phyloP scores from a whole-genome alignment of 768 basidiomycete species.

The Hericium erinaceus region DNA sequence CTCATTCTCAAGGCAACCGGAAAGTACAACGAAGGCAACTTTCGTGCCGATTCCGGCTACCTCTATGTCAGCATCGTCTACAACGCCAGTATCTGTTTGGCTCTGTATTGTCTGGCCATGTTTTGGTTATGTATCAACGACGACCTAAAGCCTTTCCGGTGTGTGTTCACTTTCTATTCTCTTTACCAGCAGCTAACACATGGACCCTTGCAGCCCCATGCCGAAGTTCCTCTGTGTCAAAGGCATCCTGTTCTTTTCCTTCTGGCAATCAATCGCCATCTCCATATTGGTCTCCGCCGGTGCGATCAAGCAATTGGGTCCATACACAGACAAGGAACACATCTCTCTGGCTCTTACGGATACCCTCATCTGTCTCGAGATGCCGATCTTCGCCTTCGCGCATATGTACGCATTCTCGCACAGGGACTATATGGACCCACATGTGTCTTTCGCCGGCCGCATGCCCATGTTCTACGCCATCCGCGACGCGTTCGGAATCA shows the following conservation, averaged over 20 bases:
- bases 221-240: conserved; percentile 99
- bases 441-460: conserved; percentile 64
- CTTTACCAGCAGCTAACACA: not conserved
- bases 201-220: conserved; percentile 48
- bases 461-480: conserved; percentile 85
- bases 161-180: conserved; percentile 15
- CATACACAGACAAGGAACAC: conserved; percentile 80
- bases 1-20: conserved; percentile 79
- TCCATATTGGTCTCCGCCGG: conserved; percentile 83
- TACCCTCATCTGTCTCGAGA: conserved; percentile 88
- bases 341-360: conserved; percentile 89
- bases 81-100: conserved; percentile 72
- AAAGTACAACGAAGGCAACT: conserved; percentile 84
- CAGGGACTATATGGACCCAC: conserved; percentile 72
- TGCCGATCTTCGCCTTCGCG: conserved; percentile 94
- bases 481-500: conserved; percentile 77
- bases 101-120: conserved; percentile 86
- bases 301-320: conserved; percentile 69
- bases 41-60: conserved; percentile 80
- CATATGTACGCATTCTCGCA: conserved; percentile 94
- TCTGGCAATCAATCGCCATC: conserved; percentile 89
- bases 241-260: conserved; percentile 95
- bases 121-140: conserved; percentile 92
- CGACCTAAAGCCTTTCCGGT: conserved; percentile 87
- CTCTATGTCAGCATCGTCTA: conserved; percentile 84